Conservation (phyloP, 768 basidiomycete species). For the Naganishia vishniacii region DNA sequence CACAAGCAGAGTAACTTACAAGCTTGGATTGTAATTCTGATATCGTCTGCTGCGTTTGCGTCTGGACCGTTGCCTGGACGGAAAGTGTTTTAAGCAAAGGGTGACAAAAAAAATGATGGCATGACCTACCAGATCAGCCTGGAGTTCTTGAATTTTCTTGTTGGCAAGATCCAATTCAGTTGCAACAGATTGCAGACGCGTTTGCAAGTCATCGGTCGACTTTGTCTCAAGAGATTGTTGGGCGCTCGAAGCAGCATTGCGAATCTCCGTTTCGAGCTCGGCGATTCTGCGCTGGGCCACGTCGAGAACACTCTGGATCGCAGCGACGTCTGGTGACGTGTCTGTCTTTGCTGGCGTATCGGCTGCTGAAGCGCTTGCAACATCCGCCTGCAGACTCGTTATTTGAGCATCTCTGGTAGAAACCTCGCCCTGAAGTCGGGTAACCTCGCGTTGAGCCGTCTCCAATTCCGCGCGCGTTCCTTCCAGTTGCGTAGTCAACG, state of each 20-base stretch:
- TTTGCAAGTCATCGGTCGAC: neutral
- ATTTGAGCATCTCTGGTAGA: slow-evolving; percentile 4
- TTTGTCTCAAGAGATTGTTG: neutral
- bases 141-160: slow-evolving; percentile 1
- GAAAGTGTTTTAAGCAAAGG: neutral
- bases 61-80: neutral
- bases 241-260: neutral
- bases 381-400: neutral
- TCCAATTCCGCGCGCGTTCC: slow-evolving; percentile 5
- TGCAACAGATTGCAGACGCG: neutral
- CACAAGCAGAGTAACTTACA: neutral
- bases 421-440: slow-evolving; percentile 3
- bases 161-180: slow-evolving; percentile 10
- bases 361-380: neutral
- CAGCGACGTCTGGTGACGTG: neutral
- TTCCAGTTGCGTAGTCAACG: neutral
- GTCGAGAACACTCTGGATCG: slow-evolving; percentile 19
- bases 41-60: neutral
- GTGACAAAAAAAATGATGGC: neutral
- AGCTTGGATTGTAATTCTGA: neutral
- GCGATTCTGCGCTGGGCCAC: slow-evolving; percentile 1
- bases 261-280: slow-evolving; percentile 13
- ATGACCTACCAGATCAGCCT: neutral
- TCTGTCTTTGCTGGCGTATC: neutral
- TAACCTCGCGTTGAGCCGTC: slow-evolving; percentile 2